Evolutionary conservation across 495 filamentous ascomycete species (phyloP), one percentile per base, ranked within the genome.

Genomic region (Daldinia grandis): DNA sequence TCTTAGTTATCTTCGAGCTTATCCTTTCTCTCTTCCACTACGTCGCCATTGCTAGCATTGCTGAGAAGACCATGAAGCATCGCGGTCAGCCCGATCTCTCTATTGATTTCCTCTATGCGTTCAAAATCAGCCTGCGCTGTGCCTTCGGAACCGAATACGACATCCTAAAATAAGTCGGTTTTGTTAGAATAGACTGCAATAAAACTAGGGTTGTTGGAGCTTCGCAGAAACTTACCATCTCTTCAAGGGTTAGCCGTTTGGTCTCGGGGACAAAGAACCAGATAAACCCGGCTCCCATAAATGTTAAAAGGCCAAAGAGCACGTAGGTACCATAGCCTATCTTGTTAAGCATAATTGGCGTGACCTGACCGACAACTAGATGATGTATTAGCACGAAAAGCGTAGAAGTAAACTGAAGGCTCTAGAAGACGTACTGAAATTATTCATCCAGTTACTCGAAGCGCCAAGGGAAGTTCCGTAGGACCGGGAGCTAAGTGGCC

Each of bases 281-380:
- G 42, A 93, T 86, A 66, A 93, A 94, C n/a, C 82, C 80, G 1
- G 89, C 89, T 25, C 90, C 91, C 6, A 90, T 68, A 60, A 89
- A 88, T 64, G 88, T 92, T 59, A 94, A 81, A 6, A 89, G 69
- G 0, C 91, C 92, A 72, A 95, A 95, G 73, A 95, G 86, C 64
- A 94, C 88, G 71, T 92, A 94, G 8, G 92, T 93, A 63, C 92
- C 92, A 79, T 90, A 94, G 3, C 86, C 85, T 68, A 93, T 90
- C 38, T 81, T 74, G 19, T 82, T 80, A 12, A 95, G 84, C 90
- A 94, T 91, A 70, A 90, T 87, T 0, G 91, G 91, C 0, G 91
- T 94, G 19, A 93, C 90, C 77, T 92, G 85, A 21, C 90, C 90
- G 62, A 93, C 89, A 57, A 84, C 74, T 75, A 64, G 4, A 25